Evolutionary conservation across 805 yeast genomes (phyloP).

Genomic region (Kregervanrija pseudodelftensis): DNA sequence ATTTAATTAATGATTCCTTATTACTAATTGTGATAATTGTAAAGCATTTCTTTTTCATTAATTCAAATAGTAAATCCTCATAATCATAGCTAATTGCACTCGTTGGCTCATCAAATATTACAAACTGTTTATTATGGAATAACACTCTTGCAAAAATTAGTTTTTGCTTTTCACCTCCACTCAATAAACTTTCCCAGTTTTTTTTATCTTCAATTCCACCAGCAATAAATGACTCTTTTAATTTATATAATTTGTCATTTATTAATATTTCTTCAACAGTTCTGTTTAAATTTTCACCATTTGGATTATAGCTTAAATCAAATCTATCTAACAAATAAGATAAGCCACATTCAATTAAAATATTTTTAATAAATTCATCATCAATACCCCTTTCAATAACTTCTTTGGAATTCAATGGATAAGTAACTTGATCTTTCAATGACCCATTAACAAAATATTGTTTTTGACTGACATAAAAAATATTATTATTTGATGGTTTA

Average conservation of each 20-base stretch:
- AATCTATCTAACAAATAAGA: constrained; percentile 73
- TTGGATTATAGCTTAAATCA: constrained; percentile 38
- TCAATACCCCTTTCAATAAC: constrained; percentile 66
- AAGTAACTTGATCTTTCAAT: constrained; percentile 83
- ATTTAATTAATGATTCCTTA: constrained; percentile 75
- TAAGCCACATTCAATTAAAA: constrained; percentile 68
- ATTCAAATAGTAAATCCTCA: constrained; percentile 78
- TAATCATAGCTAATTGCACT: constrained; percentile 86
- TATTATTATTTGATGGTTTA: constrained; percentile 62
- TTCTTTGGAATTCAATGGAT: constrained; percentile 73
- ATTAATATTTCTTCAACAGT: constrained; percentile 20
- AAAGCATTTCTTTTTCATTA: constrained; percentile 60
- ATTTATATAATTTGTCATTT: constrained; percentile 19
- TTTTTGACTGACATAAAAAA: constrained; percentile 77
- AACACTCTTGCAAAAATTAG: constrained; percentile 80
- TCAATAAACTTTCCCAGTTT: constrained; percentile 78
- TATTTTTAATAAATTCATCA: constrained; percentile 62
- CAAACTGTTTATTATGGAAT: constrained; percentile 74
- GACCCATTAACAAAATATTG: constrained; percentile 79
- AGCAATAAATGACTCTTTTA: constrained; percentile 22
- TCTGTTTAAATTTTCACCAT: constrained; percentile 6
- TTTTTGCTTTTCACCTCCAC: constrained; percentile 96
- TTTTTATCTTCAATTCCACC: constrained; percentile 22
- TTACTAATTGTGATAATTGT: constrained; percentile 79
- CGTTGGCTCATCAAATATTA: constrained; percentile 88